These are phyloP conservation scores for Podospora sp. DNA, from an alignment of 495 filamentous ascomycete genomes.

Conservation along the genomic window DNA sequence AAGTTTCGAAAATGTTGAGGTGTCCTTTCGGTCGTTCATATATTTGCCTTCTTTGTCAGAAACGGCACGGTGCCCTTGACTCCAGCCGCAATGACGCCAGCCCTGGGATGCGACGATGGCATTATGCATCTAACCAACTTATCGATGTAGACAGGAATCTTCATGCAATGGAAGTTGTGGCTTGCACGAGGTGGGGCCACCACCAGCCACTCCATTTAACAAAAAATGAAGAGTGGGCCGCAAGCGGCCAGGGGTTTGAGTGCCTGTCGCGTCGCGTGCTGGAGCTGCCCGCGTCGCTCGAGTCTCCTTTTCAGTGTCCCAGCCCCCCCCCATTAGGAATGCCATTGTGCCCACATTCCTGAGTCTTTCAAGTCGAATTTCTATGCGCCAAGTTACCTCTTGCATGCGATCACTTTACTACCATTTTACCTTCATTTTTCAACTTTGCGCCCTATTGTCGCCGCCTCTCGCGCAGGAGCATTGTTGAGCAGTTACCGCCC, in stretches of 20 bases:
- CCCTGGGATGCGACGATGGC: neutral
- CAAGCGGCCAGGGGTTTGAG: conserved; percentile 2
- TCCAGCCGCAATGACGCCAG: conserved; percentile 16
- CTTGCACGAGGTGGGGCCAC: neutral
- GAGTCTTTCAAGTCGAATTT: conserved; percentile 7
- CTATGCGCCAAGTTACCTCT: conserved; percentile 2
- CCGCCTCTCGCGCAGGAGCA: neutral
- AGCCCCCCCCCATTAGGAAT: conserved; percentile 19
- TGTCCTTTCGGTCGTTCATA: conserved; percentile 21
- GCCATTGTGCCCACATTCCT: conserved; percentile 18
- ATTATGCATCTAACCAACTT: neutral
- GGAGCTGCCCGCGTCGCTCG: conserved; percentile 1
- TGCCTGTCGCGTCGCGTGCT: conserved; percentile 12
- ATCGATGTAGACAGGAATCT: neutral
- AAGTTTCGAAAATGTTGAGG: conserved; percentile 16
- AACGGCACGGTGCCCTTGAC: neutral
- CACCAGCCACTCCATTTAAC: conserved; percentile 5
- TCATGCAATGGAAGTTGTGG: neutral
- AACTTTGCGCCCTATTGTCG: neutral
- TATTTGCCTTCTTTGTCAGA: conserved; percentile 11
- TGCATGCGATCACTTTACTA: neutral
- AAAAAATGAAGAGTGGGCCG: neutral
- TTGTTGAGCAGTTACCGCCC: neutral
- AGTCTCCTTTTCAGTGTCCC: conserved; percentile 1
- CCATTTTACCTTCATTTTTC: conserved; percentile 5